Conservation (phyloP, 2,329 filamentous ascomycete genomes). For the Penicillium polonicum region DNA sequence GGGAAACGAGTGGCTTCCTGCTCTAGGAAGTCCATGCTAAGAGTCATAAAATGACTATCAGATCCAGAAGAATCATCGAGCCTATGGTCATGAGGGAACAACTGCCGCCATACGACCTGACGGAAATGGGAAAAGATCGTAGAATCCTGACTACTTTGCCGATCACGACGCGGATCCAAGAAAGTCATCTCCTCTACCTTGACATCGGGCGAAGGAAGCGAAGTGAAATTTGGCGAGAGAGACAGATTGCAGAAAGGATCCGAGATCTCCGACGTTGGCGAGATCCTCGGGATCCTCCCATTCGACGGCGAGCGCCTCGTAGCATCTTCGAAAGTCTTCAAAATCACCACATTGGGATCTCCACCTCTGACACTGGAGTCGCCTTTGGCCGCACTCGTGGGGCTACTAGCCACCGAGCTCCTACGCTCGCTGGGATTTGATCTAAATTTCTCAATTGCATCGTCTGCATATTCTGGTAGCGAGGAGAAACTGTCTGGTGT, state of each 20-base stretch:
- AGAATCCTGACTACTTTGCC: constrained; percentile 32
- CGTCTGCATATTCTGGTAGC: constrained; percentile 52
- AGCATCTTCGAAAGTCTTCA: constrained; percentile 52
- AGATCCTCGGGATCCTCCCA: constrained; percentile 32
- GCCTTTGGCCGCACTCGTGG: constrained; percentile 28
- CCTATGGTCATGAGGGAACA: constrained; percentile 32
- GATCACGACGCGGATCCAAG: constrained; percentile 21
- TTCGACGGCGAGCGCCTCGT: constrained; percentile 34
- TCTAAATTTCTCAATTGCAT: constrained; percentile 29
- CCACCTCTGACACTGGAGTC: constrained; percentile 21
- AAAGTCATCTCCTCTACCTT: constrained; percentile 23
- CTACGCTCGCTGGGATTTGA: constrained; percentile 21
- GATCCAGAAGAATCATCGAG: constrained; percentile 21
- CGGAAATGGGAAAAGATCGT: constrained; percentile 42
- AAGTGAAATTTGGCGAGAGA: constrained; percentile 27
- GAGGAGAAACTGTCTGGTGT: constrained; percentile 55
- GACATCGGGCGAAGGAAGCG: constrained; percentile 24
- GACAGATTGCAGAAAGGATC: constrained; percentile 28
- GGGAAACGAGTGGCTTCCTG: constrained; percentile 50
- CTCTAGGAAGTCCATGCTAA: constrained; percentile 47
- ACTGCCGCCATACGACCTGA: constrained; percentile 43
- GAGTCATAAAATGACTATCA: constrained; percentile 22
- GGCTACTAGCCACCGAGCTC: constrained; percentile 29
- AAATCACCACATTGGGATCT: constrained; percentile 52
- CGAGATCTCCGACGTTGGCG: constrained; percentile 37